Conservation (phyloP, 1,284 basidiomycete species). For the Ganoderma sinense region DNA sequence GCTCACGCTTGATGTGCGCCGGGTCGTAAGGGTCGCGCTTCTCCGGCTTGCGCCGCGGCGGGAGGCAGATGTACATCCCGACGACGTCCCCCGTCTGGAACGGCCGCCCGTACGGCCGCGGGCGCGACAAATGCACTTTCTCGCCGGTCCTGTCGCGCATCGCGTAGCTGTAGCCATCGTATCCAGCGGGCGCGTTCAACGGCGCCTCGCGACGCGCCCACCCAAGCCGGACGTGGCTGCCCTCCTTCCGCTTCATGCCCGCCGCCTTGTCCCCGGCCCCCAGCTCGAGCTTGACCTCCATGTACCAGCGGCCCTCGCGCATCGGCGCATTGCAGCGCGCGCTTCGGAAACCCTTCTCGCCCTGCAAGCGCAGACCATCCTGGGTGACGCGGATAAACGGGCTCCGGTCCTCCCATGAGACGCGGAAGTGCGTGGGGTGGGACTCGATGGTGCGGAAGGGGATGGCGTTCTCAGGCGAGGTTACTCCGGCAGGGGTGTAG, state of each 20-base stretch:
- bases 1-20: constrained; percentile 82
- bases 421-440: constrained; percentile 68
- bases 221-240: constrained; percentile 89
- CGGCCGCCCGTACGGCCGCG: constrained; percentile 76
- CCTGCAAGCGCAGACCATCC: constrained; percentile 80
- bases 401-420: constrained; percentile 90
- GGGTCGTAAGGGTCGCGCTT: constrained; percentile 73
- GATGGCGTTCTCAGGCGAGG: constrained; percentile 61
- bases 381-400: constrained; percentile 82
- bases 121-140: constrained; percentile 86
- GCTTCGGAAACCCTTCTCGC: constrained; percentile 91
- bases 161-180: constrained; percentile 95
- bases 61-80: constrained; percentile 93
- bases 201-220: constrained; percentile 93
- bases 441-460: constrained; percentile 85
- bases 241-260: constrained; percentile 60
- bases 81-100: constrained; percentile 90
- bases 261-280: constrained; percentile 72
- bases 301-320: constrained; percentile 93
- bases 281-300: constrained; percentile 85
- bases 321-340: constrained; percentile 91
- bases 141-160: constrained; percentile 93
- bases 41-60: constrained; percentile 64
- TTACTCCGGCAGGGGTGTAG: constrained; percentile 83
- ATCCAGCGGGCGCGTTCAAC: constrained; percentile 91